Base-by-base conservation (phyloP, 2,329 filamentous ascomycete species). In the Penicillium sp. region DNA sequence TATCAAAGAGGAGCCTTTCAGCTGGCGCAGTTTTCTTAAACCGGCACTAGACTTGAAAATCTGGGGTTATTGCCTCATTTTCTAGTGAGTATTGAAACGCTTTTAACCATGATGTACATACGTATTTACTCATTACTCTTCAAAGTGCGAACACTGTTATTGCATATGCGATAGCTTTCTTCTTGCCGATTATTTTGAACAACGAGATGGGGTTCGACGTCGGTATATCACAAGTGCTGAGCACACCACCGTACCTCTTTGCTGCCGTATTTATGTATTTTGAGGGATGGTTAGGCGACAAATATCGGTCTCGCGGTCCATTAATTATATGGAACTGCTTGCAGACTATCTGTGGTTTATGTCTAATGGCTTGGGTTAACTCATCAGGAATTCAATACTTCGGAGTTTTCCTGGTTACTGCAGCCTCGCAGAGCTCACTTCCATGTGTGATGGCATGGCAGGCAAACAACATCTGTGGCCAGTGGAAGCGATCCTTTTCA, bases 351-450 rank as follows among this genome's bases (percentile, higher is more conserved):
- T 80, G 91, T 52, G 90, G 90, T 4, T 76, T 92, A 4, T 83
- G 87, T 24, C 83, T 92, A 65, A 86, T 92, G 77, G 89, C 88
- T 24, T 92, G 87, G 77, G 79, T 83, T 42, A 67, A 74, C 18
- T 79, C 73, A 60, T 66, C 83, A 2, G 79, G 71, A 1, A 83
- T 85, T 5, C 83, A 88, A 47, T 92, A 91, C 73, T 86, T 91
- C 56, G 89, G 89, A 50, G 82, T 91, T 50, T 92, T 92, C 77
- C 76, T 92, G 42, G 81, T 85, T 24, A 87, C 88, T 0, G 87
- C 88, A 0, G 90, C 89, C 11, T 85, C 87, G 61, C 92, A 92
- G 72, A 83, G 87, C 61, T 94, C 94, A 68, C 79, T 94, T 4
- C 91, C 91, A 0, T 81, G 85, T 3, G 79, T 84, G 36, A 85